These are phyloP conservation scores for Colletotrichum destructivum DNA, from an alignment of 2,329 filamentous ascomycete genomes.

Conservation along the genomic window DNA sequence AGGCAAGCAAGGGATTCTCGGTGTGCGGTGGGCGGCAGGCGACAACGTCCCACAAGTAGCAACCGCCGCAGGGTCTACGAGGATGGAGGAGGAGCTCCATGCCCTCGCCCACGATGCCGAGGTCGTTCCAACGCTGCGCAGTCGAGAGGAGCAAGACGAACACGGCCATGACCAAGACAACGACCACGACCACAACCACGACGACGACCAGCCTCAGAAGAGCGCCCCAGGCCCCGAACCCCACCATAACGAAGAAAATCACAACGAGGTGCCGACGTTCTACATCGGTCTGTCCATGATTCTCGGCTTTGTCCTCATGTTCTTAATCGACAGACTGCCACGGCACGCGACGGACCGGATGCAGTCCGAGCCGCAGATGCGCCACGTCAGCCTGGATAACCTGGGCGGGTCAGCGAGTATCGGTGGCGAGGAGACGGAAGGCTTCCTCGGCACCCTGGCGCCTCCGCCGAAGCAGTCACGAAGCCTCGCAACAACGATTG, in stretches of 20 bases:
- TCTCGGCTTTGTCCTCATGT: slow-evolving; percentile 95
- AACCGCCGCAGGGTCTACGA: neutral
- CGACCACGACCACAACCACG: slow-evolving; percentile 43
- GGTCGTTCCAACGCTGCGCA: slow-evolving; percentile 10
- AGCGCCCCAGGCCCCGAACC: slow-evolving; percentile 46
- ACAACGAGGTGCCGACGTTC: slow-evolving; percentile 71
- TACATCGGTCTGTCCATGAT: slow-evolving; percentile 92
- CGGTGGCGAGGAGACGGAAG: slow-evolving; percentile 70
- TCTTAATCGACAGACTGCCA: slow-evolving; percentile 90
- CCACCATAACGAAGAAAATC: slow-evolving; percentile 54
- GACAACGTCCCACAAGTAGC: slow-evolving; percentile 22
- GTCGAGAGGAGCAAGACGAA: slow-evolving; percentile 32
- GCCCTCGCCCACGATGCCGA: neutral
- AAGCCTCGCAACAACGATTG: slow-evolving; percentile 87
- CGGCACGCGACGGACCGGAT: slow-evolving; percentile 78
- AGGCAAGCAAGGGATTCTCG: slow-evolving; percentile 12
- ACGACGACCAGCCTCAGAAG: slow-evolving; percentile 49
- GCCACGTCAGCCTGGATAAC: slow-evolving; percentile 91
- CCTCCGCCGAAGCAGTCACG: slow-evolving; percentile 72
- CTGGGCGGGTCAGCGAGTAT: slow-evolving; percentile 69
- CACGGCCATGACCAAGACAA: slow-evolving; percentile 37
- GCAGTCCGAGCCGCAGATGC: slow-evolving; percentile 76
- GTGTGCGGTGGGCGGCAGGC: slow-evolving; percentile 28
- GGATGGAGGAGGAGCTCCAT: slow-evolving; percentile 4
- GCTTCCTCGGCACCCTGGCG: slow-evolving; percentile 72